Evolutionary conservation across 2,329 filamentous ascomycete species (phyloP).

Genomic region (Tolypocladium tropicale): DNA sequence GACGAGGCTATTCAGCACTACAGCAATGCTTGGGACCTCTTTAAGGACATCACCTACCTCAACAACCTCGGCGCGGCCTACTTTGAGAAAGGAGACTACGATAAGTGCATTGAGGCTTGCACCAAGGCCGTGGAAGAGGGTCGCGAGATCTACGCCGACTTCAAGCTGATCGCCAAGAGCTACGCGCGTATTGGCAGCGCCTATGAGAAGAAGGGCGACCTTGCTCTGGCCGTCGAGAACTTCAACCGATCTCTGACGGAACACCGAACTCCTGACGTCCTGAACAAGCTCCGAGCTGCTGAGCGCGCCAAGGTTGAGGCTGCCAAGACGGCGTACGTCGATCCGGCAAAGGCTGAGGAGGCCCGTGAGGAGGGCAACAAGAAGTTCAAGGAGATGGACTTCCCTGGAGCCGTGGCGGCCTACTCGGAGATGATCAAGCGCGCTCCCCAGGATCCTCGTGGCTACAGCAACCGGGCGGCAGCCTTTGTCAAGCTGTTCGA

Average conservation of each 20-base stretch:
- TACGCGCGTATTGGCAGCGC: constrained; percentile 90
- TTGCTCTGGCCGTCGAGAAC: constrained; percentile 70
- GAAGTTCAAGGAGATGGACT: constrained; percentile 95
- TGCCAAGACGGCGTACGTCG: constrained; percentile 72
- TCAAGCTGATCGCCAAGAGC: constrained; percentile 98
- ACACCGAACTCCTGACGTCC: constrained; percentile 88
- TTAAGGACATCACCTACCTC: constrained; percentile 96
- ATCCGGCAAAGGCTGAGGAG: constrained; percentile 87
- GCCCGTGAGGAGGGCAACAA: constrained; percentile 89
- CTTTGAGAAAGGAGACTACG: constrained; percentile 92
- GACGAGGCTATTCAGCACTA: constrained; percentile 93
- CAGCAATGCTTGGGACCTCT: constrained; percentile 82
- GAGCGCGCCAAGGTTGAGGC: constrained; percentile 77
- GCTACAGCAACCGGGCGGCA: constrained; percentile 94
- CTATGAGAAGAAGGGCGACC: constrained; percentile 81
- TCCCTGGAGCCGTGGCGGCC: constrained; percentile 86
- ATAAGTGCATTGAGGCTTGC: constrained; percentile 78
- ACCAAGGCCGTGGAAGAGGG: constrained; percentile 84
- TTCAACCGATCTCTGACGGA: constrained; percentile 93
- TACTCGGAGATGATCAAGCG: constrained; percentile 98
- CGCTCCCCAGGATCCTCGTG: constrained; percentile 81
- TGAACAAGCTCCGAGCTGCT: constrained; percentile 81
- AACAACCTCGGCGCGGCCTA: constrained; percentile 93
- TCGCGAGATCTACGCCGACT: constrained; percentile 82
- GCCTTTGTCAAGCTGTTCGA: constrained; percentile 95